Base-by-base conservation (phyloP, 805 yeast genomes). In the Yarrowia osloensis region DNA sequence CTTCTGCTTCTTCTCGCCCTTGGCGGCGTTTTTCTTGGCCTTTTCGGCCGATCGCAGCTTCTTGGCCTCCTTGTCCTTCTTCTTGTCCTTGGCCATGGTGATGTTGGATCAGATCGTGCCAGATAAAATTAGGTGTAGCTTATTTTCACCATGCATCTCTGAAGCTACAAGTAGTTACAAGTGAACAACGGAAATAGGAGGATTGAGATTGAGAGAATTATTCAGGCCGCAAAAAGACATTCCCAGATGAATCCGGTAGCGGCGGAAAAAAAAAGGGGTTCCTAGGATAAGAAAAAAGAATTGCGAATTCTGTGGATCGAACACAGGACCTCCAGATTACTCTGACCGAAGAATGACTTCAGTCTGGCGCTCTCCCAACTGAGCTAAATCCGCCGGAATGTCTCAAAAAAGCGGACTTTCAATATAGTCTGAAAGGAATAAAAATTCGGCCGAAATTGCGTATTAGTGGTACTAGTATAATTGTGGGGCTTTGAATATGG, bases 11-110 rank as follows among this genome's bases (percentile, higher is more conserved):
- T 76, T 72, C 50, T 87, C 95, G 9, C 95, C 87, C 75, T 95
- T 94, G 65, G 85, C 80, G 63, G 81, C 82, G 65, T 85, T 88
- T 77, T 94, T 94, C 77, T 88, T 87, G 69, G 84, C 86, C 80
- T 94, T 94, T 70, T 85, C 91, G 40, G 94, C 96, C 31, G 88
- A 81, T 57, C 97, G 85, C 24, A 95, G 96, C 83, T 91, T 92
- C 78, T 91, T 91, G 72, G 97, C 91, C 57, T 90, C 97, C 77
- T 91, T 92, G 71, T 90, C 87, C 77, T 91, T 90, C 79, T 91
- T 91, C 69, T 93, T 94, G 17, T 94, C 98, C 98, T 57, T 57
- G 19, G 63, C 63, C 63, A 57, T 57, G 35, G 26, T 31, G 33
- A 15, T 31, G 28, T 21, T 11, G 52, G 13, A 15, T 24, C 19